Base-by-base conservation (phyloP, 2,329 filamentous ascomycete genomes). In the Apiospora arundinis region DNA sequence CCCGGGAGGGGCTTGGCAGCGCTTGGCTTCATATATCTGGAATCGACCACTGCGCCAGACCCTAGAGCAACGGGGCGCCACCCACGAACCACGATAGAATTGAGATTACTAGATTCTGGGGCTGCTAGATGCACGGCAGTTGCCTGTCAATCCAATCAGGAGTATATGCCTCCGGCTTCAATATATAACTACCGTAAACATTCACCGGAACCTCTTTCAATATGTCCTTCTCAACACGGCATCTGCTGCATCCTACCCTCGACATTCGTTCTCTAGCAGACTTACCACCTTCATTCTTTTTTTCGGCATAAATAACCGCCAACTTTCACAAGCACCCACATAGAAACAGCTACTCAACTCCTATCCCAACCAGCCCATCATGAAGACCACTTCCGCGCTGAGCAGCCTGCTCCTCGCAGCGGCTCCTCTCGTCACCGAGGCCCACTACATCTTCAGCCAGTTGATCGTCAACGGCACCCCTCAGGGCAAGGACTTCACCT, bases 401-500 rank as follows among this genome's bases (percentile, higher is more conserved):
- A 23, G 23, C 48, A 40, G 45, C 69, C 14, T 46, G 23, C 25
- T 70, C 37, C 25, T 68, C 46, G 67, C 45, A 4, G 65, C 70
- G 25, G 63, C 63, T 18, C 63, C 63, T 37, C 65, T 66, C 6
- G 44, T 70, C 16, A 37, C 65, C 23, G 46, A 68, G 16, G 63
- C 65, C 44, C 70, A 70, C 37, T 70, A 70, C 70, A 70, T 70
- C 70, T 70, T 70, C 65, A 68, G 42, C 65, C 70, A 67, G 44
- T 46, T 70, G 37, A 70, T 70, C 46, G 65, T 68, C 77, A 85
- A 86, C 76, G 85, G 82, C 75, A 76, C 78, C 72, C 80, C 78
- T 69, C 77, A 81, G 70, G 84, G 82, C 65, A 83, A 81, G 68
- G 81, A 83, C 70, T 85, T 82, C 77, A 80, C 81, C 63, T 87